phyloP scores from a whole-genome alignment of 257 asterid genomes.

The Fraxinus americana region DNA sequence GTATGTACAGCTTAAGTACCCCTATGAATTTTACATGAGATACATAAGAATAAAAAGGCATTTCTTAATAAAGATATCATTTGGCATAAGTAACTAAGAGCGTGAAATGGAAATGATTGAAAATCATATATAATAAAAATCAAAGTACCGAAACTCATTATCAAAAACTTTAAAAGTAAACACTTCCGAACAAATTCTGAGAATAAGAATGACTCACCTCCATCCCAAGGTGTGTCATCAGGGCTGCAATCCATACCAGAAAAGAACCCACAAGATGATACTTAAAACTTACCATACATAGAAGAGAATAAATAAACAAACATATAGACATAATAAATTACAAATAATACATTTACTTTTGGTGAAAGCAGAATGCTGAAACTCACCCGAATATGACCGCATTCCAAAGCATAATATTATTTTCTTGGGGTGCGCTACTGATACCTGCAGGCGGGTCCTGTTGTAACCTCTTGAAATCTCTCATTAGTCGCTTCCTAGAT shows the following conservation, averaged over 20 bases:
- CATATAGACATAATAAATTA: neutral
- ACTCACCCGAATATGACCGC: conserved; percentile 56
- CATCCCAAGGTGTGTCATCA: conserved; percentile 91
- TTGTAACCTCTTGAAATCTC: conserved; percentile 55
- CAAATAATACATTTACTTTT: neutral
- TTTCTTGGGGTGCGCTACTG: conserved; percentile 58
- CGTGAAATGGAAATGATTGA: neutral
- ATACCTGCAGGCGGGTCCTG: conserved; percentile 61
- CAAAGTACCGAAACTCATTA: neutral
- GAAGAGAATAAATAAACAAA: neutral
- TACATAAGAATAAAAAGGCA: neutral
- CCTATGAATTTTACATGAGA: neutral
- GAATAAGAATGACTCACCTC: conserved; percentile 58
- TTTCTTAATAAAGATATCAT: neutral
- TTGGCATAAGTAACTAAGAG: neutral
- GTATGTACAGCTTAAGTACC: too few species aligned
- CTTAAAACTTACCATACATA: neutral
- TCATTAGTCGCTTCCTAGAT: conserved; percentile 56
- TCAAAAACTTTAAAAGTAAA: neutral
- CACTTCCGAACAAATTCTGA: conserved; percentile 2
- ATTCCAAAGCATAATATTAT: conserved; percentile 54
- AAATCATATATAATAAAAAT: neutral
- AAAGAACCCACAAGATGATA: conserved; percentile 34
- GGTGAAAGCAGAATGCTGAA: neutral
- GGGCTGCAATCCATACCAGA: conserved; percentile 64